These are phyloP conservation scores for Psilocybe sp. DNA, from an alignment of 768 basidiomycete species.

Conservation along the genomic window DNA sequence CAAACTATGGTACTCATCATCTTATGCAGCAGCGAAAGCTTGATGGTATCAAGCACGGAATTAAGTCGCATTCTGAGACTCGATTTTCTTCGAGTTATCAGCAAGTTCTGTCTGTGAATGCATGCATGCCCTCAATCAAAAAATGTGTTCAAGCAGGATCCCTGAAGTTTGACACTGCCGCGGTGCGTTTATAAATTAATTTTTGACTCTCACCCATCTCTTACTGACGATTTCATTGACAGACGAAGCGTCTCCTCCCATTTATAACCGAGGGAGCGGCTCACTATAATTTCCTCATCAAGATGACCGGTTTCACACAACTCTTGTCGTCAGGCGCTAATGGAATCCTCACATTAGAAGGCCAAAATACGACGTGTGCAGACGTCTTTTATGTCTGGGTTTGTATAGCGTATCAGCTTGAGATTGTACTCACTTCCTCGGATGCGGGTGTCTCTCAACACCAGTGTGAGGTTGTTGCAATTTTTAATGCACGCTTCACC, in stretches of 20 bases:
- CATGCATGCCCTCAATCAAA: constrained; percentile 21
- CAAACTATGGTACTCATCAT: constrained; percentile 23
- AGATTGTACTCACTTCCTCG: constrained; percentile 15
- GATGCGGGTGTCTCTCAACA: background rate
- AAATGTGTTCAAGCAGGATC: constrained; percentile 8
- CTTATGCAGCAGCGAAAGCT: constrained; percentile 15
- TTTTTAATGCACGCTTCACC: constrained; percentile 24
- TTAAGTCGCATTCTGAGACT: constrained; percentile 22
- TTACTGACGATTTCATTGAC: too few relatives aligned
- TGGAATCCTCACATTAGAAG: constrained; percentile 24
- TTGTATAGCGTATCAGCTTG: constrained; percentile 24
- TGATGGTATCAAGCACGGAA: constrained; percentile 15
- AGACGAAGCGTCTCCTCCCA: constrained; percentile 19
- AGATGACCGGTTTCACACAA: constrained; percentile 16
- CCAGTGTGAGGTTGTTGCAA: constrained; percentile 13
- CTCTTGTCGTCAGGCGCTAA: constrained; percentile 17
- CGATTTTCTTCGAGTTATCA: constrained; percentile 23
- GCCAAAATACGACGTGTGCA: constrained; percentile 24
- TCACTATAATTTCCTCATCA: constrained; percentile 13
- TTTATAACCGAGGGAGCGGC: constrained; percentile 13
- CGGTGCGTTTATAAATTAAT: constrained; percentile 11
- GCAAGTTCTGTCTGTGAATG: constrained; percentile 17
- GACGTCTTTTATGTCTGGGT: constrained; percentile 29
- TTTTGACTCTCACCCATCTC: background rate
- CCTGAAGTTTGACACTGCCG: constrained; percentile 20